phyloP scores from a whole-genome alignment of 2,329 filamentous ascomycete genomes.

The Exophiala xenobiotica region DNA sequence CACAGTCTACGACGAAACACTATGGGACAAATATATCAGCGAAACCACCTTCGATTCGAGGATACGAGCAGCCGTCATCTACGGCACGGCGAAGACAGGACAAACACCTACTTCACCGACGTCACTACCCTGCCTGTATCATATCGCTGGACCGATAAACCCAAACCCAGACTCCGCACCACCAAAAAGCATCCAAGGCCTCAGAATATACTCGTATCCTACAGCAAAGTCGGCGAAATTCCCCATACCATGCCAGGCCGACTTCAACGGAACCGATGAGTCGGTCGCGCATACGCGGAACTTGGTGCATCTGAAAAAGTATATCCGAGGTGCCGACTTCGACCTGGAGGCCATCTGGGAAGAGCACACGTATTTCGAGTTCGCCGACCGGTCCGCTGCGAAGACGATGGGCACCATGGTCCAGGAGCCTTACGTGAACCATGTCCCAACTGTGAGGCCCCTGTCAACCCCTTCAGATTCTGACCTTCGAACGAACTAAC shows the following conservation, averaged over 20 bases:
- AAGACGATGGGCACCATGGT: constrained; percentile 83
- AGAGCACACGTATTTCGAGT: constrained; percentile 72
- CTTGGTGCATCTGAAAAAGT: constrained; percentile 63
- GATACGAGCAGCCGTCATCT: constrained; percentile 37
- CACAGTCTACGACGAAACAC: constrained; percentile 28
- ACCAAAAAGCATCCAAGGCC: constrained; percentile 21
- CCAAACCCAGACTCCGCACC: constrained; percentile 11
- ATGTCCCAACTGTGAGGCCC: constrained; percentile 68
- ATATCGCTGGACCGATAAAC: no score
- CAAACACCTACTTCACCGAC: constrained; percentile 21
- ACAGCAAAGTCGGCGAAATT: constrained; percentile 47
- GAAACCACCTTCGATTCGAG: constrained; percentile 28
- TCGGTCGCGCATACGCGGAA: constrained; percentile 66
- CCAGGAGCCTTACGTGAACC: constrained; percentile 74
- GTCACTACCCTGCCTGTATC: constrained; percentile 32
- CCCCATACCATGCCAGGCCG: constrained; percentile 50
- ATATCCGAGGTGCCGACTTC: constrained; percentile 64
- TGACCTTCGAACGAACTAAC: not conserved
- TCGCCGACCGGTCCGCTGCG: constrained; percentile 65
- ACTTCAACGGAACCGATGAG: constrained; percentile 57
- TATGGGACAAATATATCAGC: constrained; percentile 13
- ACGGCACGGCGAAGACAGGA: constrained; percentile 30
- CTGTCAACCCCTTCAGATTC: no score
- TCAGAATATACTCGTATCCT: constrained; percentile 44
- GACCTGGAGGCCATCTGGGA: constrained; percentile 78